phyloP scores from a whole-genome alignment of 345 rosid genomes.

The Eucalyptus cladocalyx region DNA sequence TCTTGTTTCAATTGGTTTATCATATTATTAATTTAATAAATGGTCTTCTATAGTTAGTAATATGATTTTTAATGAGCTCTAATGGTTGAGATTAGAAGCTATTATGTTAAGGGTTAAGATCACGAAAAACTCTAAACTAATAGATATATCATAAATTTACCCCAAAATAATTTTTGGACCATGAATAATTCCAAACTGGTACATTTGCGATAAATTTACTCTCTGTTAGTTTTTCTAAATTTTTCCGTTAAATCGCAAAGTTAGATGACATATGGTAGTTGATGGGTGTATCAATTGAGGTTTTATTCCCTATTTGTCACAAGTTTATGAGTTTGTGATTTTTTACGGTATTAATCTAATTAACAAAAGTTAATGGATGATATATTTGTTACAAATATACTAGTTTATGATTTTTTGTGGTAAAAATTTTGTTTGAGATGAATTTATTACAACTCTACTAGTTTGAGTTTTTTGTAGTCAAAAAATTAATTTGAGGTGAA shows the following conservation, averaged over 20 bases:
- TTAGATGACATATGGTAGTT: not conserved
- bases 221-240: too few relatives aligned
- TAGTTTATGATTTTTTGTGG: not conserved
- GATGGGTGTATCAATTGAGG: too few relatives aligned
- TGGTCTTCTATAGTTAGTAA: not conserved
- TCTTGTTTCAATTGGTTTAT: not conserved
- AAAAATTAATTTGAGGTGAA: too few relatives aligned
- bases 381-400: too few relatives aligned
- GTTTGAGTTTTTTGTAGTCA: not conserved
- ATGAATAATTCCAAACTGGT: not conserved
- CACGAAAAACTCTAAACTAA: not conserved
- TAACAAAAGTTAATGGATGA: too few relatives aligned
- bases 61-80: not conserved
- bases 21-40: too few relatives aligned
- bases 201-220: rapidly evolving
- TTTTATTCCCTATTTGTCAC: not conserved
- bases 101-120: not conserved
- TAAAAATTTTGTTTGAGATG: too few relatives aligned
- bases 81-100: not conserved
- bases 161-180: not conserved
- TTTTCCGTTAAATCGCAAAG: too few relatives aligned
- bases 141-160: too few relatives aligned
- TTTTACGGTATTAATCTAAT: rapidly evolving
- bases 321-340: not conserved
- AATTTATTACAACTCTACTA: too few relatives aligned